These are phyloP conservation scores for Capsicum baccatum DNA, from an alignment of 257 asterid genomes.

Conservation along the genomic window DNA sequence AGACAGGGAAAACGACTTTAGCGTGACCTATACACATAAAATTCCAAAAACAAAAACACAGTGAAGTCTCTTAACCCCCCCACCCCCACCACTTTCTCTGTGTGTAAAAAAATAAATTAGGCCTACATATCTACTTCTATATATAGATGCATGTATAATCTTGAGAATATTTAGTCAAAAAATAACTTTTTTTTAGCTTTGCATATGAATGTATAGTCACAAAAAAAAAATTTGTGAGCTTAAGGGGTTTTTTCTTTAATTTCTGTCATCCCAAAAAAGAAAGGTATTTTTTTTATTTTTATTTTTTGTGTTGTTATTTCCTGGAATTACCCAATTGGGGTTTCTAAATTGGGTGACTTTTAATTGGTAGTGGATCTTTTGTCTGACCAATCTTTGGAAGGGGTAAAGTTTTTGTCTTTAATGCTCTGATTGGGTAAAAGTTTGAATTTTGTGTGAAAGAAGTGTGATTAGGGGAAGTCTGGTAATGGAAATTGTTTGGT, in stretches of 20 bases:
- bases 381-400: not conserved
- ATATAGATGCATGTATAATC: not conserved
- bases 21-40: constrained; percentile 50
- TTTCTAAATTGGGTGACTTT: constrained; percentile 23
- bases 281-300: constrained; percentile 18
- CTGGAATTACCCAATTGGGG: constrained; percentile 32
- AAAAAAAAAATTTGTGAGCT: constrained; percentile 15
- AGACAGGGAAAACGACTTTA: constrained; percentile 52
- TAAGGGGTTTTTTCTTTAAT: not conserved
- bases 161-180: not conserved
- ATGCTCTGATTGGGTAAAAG: not conserved
- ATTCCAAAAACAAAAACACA: constrained; percentile 17
- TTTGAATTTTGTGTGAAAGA: constrained; percentile 20
- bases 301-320: not conserved
- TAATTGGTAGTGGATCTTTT: constrained; percentile 23
- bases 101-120: not conserved
- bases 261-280: constrained; percentile 16
- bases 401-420: not conserved
- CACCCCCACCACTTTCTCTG: not conserved
- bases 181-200: constrained; percentile 2
- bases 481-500: not conserved
- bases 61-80: too few relatives aligned
- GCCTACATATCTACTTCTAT: not conserved
- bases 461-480: constrained; percentile 13
- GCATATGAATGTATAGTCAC: not conserved